A percentile compares a stretch with the other conserved stretches of the same genome.
phyloP scores from a whole-genome alignment of 805 yeast genomes.

The Wickerhamomyces silvicola region DNA sequence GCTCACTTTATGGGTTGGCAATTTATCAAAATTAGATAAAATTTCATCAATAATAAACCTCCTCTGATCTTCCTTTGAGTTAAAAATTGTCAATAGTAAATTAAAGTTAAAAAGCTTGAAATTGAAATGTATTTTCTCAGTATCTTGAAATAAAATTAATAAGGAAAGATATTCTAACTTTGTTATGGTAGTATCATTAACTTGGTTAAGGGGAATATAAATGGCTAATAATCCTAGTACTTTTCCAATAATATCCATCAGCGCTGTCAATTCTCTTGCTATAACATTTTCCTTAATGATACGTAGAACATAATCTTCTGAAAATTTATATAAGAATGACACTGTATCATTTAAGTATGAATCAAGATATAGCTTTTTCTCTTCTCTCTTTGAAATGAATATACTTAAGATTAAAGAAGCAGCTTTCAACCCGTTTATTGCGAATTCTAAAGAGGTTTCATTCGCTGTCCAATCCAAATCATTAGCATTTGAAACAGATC shows the following conservation, averaged over 20 bases:
- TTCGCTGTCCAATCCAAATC: conserved; percentile 16
- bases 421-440: conserved; percentile 10
- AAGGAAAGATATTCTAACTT: conserved; percentile 50
- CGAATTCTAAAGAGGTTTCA: neutral
- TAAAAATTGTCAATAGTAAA: conserved; percentile 37
- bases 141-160: conserved; percentile 35
- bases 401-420: conserved; percentile 27
- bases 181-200: conserved; percentile 50
- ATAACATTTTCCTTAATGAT: conserved; percentile 4
- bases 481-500: conserved; percentile 20
- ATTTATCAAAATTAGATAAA: conserved; percentile 40
- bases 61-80: conserved; percentile 44
- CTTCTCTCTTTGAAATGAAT: too few species aligned
- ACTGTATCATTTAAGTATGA: conserved; percentile 35
- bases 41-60: conserved; percentile 57
- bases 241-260: conserved; percentile 7
- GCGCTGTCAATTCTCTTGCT: neutral
- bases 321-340: conserved; percentile 29
- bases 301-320: conserved; percentile 26
- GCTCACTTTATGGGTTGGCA: conserved; percentile 38
- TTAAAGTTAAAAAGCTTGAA: too few species aligned
- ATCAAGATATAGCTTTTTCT: conserved; percentile 41
- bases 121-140: too few species aligned
- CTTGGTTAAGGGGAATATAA: conserved; percentile 12
- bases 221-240: conserved; percentile 13